Evolutionary conservation across 2,329 filamentous ascomycete species (phyloP).

Genomic region (Capronia coronata): DNA sequence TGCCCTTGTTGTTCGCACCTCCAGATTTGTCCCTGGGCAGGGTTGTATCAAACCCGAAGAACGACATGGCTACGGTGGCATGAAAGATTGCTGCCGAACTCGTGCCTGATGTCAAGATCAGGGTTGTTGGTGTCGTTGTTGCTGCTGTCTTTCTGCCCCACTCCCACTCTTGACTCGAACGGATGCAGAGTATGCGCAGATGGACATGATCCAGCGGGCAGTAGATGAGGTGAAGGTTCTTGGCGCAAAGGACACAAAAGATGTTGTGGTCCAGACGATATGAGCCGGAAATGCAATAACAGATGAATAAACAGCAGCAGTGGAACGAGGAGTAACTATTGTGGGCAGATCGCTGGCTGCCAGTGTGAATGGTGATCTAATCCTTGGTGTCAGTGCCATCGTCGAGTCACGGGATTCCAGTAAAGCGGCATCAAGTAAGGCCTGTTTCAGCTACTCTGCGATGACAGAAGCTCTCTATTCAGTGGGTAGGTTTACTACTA

Average conservation of each 20-base stretch:
- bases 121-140: not conserved
- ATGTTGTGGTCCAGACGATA: slow-evolving; percentile 9
- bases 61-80: slow-evolving; percentile 62
- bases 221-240: not conserved
- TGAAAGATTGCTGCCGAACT: not conserved
- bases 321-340: not conserved
- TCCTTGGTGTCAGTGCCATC: not conserved
- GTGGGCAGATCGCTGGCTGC: slow-evolving; percentile 1
- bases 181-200: slow-evolving; percentile 13
- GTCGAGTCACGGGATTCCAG: not conserved
- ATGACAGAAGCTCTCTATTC: not conserved
- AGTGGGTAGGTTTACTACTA: not conserved
- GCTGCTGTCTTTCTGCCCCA: slow-evolving; percentile 7
- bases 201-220: slow-evolving; percentile 19
- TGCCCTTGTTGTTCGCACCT: slow-evolving; percentile 54
- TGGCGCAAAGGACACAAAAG: not conserved
- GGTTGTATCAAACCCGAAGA: slow-evolving; percentile 78
- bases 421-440: not conserved
- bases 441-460: not conserved
- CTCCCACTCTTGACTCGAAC: slow-evolving; percentile 26
- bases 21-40: slow-evolving; percentile 49
- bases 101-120: not conserved
- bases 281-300: not conserved
- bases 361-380: slow-evolving; percentile 10
- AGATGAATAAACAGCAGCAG: not conserved